Base-by-base conservation (phyloP, 2,329 filamentous ascomycete species). In the Bipolaris sorokiniana region DNA sequence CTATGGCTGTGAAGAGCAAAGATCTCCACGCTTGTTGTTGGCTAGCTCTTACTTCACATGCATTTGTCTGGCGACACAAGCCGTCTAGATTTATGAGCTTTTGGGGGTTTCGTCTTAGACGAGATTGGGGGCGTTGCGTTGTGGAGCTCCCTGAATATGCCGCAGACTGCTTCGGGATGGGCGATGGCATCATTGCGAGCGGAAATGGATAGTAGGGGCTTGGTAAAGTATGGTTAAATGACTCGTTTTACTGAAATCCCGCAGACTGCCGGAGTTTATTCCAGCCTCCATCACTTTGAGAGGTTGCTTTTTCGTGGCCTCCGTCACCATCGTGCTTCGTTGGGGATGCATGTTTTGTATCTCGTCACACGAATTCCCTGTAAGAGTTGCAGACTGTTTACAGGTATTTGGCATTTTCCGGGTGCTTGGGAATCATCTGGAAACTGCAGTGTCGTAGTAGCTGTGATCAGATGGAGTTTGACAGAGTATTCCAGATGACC, bases 41-140 rank as follows among this genome's bases (percentile, higher is more conserved):
- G 42, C 53, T 51, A 51, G 48, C 51, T 45, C 47, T 45, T 28
- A 59, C 48, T 55, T 49, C 52, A 59, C 48, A 56, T 56, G 56
- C 56, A 40, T 48, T 33, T 31, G 28, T n/a, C 23, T 28, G 36
- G 23, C 44, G 18, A 33, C 45, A 38, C 20, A 26, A 9, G 10
- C 28, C 33, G 10, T 47, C 22, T 22, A 45, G 16, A 45, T 40
- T 34, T 31, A 7, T 10, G 28, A 31, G 28, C 28, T 31, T 31
- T 31, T 3, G 28, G 28, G 26, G 18, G 16, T n/a, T 28, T 31
- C 10, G 16, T n/a, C 18, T 45, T 23, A 20, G 18, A 31, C 34
- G 34, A 26, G 28, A 23, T 20, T 11, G 28, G 28, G 10, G 28
- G 28, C 10, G 28, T 31, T 31, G 28, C 28, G 28, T 7, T 31